A percentile compares a stretch with the other conserved stretches of the same genome.
These are phyloP conservation scores for Prunus armeniaca DNA, from an alignment of 306 rosid genomes.

Conservation along the genomic window DNA sequence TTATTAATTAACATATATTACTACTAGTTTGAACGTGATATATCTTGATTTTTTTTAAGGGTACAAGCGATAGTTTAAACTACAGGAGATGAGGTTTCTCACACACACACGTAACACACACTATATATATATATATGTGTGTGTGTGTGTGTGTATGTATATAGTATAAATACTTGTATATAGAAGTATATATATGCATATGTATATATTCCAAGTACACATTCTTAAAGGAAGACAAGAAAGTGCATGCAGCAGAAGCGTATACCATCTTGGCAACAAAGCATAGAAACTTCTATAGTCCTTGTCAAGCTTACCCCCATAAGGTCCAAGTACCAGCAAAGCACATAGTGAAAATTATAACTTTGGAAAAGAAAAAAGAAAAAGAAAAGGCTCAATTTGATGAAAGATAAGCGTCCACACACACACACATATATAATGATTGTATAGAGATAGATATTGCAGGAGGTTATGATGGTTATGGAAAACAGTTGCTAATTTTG, in stretches of 20 bases:
- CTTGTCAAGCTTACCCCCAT: background rate
- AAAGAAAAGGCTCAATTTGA: background rate
- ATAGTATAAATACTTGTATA: background rate
- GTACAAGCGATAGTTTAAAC: rapidly evolving
- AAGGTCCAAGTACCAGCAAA: background rate
- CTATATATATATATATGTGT: too few relatives aligned
- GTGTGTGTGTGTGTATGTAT: background rate
- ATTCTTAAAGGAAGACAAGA: background rate
- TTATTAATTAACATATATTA: background rate
- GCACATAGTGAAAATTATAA: background rate
- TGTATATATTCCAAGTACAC: too few relatives aligned
- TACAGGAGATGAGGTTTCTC: rapidly evolving
- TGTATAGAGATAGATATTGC: background rate
- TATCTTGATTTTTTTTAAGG: too few relatives aligned
- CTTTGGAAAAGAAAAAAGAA: background rate
- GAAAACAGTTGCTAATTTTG: background rate
- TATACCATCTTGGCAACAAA: background rate
- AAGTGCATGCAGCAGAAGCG: background rate
- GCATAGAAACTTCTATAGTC: slow-evolving; percentile 1
- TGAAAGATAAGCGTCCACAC: background rate
- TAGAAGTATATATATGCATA: background rate
- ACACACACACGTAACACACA: too few relatives aligned
- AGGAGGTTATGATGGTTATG: slow-evolving; percentile 7
- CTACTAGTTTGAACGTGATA: too few relatives aligned
- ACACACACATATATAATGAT: background rate